A percentile compares a stretch with the other conserved stretches of the same genome.
Conservation (phyloP, 805 yeast genomes). For the Kazachstania bromeliacearum region DNA sequence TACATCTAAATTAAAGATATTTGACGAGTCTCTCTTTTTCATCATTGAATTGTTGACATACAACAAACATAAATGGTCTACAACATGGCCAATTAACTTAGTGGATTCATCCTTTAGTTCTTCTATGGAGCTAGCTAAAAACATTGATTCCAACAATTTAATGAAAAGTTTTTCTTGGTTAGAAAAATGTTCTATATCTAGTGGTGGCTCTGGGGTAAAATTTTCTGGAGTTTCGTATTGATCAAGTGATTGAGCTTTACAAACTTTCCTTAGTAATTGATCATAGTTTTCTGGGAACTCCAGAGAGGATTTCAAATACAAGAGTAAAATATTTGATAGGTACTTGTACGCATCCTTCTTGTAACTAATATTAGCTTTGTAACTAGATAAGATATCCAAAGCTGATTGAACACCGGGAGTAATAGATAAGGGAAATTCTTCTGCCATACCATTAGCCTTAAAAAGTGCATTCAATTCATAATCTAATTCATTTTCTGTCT, state of each 20-base stretch:
- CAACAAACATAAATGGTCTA: conserved; percentile 70
- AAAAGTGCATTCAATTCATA: conserved; percentile 65
- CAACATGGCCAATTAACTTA: conserved; percentile 49
- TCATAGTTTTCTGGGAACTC: conserved; percentile 34
- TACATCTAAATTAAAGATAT: conserved; percentile 66
- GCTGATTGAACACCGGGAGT: conserved; percentile 82
- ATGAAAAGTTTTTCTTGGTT: conserved; percentile 59
- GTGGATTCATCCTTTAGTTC: conserved; percentile 64
- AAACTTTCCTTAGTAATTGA: conserved; percentile 41
- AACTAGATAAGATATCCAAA: conserved; percentile 61
- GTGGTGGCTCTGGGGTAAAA: conserved; percentile 32
- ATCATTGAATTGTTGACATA: conserved; percentile 67
- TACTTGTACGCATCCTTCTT: conserved; percentile 71
- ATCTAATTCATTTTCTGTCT: conserved; percentile 42
- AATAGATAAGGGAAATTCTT: conserved; percentile 59
- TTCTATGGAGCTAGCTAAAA: conserved; percentile 65
- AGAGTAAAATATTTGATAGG: conserved; percentile 51
- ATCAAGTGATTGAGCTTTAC: conserved; percentile 30
- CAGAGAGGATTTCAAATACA: conserved; percentile 44
- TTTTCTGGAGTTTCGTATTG: conserved; percentile 29
- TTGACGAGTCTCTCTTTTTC: conserved; percentile 55
- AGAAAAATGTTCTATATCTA: conserved; percentile 41
- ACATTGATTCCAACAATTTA: conserved; percentile 58
- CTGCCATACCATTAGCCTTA: conserved; percentile 56
- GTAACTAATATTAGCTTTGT: conserved; percentile 47